These are phyloP conservation scores for Psilocybe mexicana DNA, from an alignment of 1,284 basidiomycete genomes.

Conservation along the genomic window DNA sequence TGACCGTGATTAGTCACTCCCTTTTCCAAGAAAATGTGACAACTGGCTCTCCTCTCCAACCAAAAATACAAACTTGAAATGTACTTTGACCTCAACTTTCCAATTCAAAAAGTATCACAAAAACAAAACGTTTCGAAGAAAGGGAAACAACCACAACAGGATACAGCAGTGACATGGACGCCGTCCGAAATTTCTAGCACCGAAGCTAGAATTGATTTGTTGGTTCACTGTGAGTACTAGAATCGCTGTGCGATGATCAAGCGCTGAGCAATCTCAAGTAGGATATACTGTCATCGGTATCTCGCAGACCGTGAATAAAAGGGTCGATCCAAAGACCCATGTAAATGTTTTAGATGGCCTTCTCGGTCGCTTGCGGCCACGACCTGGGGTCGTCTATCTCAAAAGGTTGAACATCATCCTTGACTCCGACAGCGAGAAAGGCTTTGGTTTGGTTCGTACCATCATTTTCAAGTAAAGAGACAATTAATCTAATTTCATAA, in stretches of 20 bases:
- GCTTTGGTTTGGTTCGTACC: slow-evolving; percentile 66
- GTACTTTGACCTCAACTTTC: slow-evolving; percentile 64
- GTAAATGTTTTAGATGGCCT: slow-evolving; percentile 60
- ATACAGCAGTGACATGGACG: slow-evolving; percentile 31
- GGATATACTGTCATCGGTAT: slow-evolving; percentile 78
- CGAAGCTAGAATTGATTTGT: slow-evolving; percentile 52
- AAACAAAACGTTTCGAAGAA: slow-evolving; percentile 43
- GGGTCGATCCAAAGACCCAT: slow-evolving; percentile 68
- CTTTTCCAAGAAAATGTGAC: not conserved
- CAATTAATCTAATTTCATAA: not conserved
- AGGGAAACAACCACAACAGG: slow-evolving; percentile 41
- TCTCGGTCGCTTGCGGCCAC: slow-evolving; percentile 50
- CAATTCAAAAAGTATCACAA: slow-evolving; percentile 33
- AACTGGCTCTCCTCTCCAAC: not conserved
- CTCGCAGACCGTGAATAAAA: slow-evolving; percentile 66
- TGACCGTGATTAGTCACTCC: not conserved
- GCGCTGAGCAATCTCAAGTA: slow-evolving; percentile 47
- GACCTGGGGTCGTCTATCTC: slow-evolving; percentile 60
- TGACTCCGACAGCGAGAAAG: slow-evolving; percentile 79
- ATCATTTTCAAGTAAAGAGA: not conserved
- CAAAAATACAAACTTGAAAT: slow-evolving; percentile 33
- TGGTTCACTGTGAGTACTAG: slow-evolving; percentile 49
- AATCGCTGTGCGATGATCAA: slow-evolving; percentile 7
- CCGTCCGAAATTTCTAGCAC: slow-evolving; percentile 43
- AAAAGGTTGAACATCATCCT: slow-evolving; percentile 73